Conservation (phyloP, 352 stramenopile species). For the Pythium myriotylum region DNA sequence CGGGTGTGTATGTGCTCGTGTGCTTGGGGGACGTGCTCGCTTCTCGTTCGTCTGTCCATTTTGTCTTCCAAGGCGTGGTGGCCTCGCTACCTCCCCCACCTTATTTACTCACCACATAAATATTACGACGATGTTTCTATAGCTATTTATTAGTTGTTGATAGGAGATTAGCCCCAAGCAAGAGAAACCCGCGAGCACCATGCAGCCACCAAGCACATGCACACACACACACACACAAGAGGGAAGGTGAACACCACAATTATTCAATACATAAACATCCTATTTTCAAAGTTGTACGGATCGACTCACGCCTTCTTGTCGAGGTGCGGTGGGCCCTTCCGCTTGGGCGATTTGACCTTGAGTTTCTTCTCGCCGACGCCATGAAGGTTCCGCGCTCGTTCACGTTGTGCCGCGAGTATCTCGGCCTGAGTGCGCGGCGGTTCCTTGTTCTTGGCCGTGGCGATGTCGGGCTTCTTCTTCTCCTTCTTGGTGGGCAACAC, state of each 20-base stretch:
- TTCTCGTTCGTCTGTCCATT: slow-evolving; percentile 25
- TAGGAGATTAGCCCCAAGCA: slow-evolving; percentile 16
- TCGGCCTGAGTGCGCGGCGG: slow-evolving; percentile 73
- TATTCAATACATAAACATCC: slow-evolving; percentile 4
- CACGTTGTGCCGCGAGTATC: slow-evolving; percentile 77
- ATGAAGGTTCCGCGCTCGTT: slow-evolving; percentile 63
- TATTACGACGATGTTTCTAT: slow-evolving; percentile 65
- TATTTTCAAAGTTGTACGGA: background rate
- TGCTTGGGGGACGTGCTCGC: slow-evolving; percentile 4
- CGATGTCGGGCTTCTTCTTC: slow-evolving; percentile 83
- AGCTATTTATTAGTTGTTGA: slow-evolving; percentile 34
- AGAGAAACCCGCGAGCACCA: slow-evolving; percentile 8
- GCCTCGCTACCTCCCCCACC: slow-evolving; percentile 30
- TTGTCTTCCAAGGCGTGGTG: slow-evolving; percentile 20
- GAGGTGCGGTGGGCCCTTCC: slow-evolving; percentile 56
- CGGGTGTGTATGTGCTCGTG: slow-evolving; percentile 14
- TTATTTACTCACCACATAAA: slow-evolving; percentile 88
- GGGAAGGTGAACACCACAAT: slow-evolving; percentile 4
- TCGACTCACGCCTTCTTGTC: slow-evolving; percentile 25
- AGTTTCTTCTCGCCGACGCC: slow-evolving; percentile 68
- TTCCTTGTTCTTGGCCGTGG: slow-evolving; percentile 54
- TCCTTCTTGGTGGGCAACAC: slow-evolving; percentile 64
- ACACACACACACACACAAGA: slow-evolving; percentile 6
- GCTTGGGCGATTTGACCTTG: slow-evolving; percentile 66
- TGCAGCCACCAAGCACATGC: background rate